Conservation (phyloP, 164 flowering plant genomes). For the Paratinospora sagittata region DNA sequence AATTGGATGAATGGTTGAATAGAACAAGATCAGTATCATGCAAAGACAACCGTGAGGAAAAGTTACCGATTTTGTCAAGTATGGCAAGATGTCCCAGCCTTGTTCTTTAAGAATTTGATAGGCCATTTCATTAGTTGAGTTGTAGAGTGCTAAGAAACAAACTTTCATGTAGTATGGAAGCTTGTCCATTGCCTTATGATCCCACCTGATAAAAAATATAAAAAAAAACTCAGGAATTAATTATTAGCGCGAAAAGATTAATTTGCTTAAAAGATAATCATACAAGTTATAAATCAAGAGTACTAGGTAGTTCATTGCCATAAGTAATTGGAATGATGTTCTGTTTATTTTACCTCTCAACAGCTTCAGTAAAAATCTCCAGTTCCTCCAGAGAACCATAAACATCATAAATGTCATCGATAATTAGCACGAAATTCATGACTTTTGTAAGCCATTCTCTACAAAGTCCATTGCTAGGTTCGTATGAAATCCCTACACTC, state of each 20-base stretch:
- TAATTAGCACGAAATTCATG: neutral
- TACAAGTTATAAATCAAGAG: neutral
- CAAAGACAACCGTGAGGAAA: neutral
- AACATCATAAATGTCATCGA: conserved; percentile 40
- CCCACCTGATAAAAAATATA: conserved; percentile 7
- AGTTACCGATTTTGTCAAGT: conserved; percentile 34
- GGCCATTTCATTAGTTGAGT: conserved; percentile 18
- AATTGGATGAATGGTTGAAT: neutral
- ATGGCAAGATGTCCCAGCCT: conserved; percentile 13
- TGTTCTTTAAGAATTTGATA: conserved; percentile 5
- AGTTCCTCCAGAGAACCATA: conserved; percentile 16
- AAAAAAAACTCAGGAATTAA: no score
- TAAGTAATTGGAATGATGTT: neutral
- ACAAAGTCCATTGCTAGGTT: neutral
- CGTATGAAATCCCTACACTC: conserved; percentile 1
- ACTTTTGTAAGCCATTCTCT: conserved; percentile 8
- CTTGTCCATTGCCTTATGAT: conserved; percentile 1
- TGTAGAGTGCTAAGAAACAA: conserved; percentile 15
- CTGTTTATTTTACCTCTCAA: conserved; percentile 9
- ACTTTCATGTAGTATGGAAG: conserved; percentile 10
- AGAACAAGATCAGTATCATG: no score
- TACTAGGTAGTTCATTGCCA: neutral
- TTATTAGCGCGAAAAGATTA: no score
- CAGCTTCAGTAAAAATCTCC: conserved; percentile 11
- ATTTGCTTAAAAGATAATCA: no score